Evolutionary conservation across 73 alveolate species (phyloP), one percentile per base, ranked within the genome.

Genomic region (Loxodes magnus): DNA sequence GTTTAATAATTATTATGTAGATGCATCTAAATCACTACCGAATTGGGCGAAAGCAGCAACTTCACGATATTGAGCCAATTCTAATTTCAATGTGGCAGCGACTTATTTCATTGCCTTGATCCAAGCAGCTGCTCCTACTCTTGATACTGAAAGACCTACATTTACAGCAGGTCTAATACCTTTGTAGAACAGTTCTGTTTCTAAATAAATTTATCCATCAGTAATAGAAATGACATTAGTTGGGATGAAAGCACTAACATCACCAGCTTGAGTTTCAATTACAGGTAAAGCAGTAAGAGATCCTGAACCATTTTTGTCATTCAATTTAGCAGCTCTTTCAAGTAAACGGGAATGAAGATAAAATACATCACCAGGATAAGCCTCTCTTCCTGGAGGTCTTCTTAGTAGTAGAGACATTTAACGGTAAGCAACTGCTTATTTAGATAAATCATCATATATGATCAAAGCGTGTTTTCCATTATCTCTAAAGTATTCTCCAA

Each of bases 331-430:
- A 0, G 98, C 96, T 23, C 98, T 65, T 71, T 89, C 98, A 43
- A 89, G 61, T 19, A 89, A 81, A 37, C 82, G 15, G 57, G 56
- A 3, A 43, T 43, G 56, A 31, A 31, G 41, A 10, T 31, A 71
- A 71, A 54, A 71, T 74, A 44, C 63, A 46, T 67, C 95, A 41
- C 97, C 97, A 46, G 97, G 97, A 77, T 83, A 87, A 73, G 97
- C 97, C 79, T 87, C 97, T 49, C 97, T 83, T 22, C 97, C 97
- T 25, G 97, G 97, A 5, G 97, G 97, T 60, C 97, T 78, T 56
- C 95, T 77, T 82, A 88, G 67, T 35, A 88, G 82, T 64, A 88
- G 64, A 4, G 95, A 83, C 92, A 88, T 83, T 64, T 88, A 89
- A 52, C 97, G 72, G 71, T 88, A 79, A 15, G 97, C 97, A 51